These are phyloP conservation scores for Marasmius sp. DNA, from an alignment of 1,284 basidiomycete species.

Conservation along the genomic window DNA sequence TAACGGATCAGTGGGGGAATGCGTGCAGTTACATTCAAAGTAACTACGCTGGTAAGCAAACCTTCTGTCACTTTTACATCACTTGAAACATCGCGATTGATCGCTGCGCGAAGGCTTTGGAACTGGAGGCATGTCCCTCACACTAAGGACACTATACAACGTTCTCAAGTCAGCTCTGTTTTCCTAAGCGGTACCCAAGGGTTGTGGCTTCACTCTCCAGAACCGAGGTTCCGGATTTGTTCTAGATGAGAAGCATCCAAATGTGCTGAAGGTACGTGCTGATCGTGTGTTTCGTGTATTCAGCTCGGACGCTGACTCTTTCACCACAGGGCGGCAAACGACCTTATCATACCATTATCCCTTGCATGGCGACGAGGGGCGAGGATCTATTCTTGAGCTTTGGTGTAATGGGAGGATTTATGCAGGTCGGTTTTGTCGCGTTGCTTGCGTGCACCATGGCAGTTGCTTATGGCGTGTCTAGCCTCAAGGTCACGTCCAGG, in stretches of 20 bases:
- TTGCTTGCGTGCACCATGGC: neutral
- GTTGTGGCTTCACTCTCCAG: conserved; percentile 94
- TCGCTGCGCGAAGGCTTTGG: conserved; percentile 57
- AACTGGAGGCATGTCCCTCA: conserved; percentile 56
- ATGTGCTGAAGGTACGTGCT: conserved; percentile 60
- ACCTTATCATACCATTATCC: conserved; percentile 96
- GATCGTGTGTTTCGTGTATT: neutral
- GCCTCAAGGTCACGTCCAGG: conserved; percentile 92
- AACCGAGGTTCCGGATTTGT: conserved; percentile 89
- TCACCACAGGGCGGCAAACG: conserved; percentile 71
- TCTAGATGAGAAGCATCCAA: conserved; percentile 80
- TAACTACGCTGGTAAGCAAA: conserved; percentile 74
- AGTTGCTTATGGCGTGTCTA: conserved; percentile 24
- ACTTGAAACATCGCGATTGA: conserved; percentile 1
- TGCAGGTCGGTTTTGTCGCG: conserved; percentile 62
- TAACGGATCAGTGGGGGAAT: conserved; percentile 88
- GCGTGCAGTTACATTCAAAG: conserved; percentile 95
- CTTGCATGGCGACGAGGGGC: conserved; percentile 82
- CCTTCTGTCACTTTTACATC: neutral
- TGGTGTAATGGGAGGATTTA: conserved; percentile 95
- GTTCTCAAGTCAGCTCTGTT: conserved; percentile 4
- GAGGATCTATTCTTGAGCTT: conserved; percentile 87
- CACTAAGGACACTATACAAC: neutral
- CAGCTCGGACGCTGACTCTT: neutral
- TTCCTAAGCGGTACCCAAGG: conserved; percentile 78